Evolutionary conservation across 2,329 filamentous ascomycete species (phyloP).

Genomic region (Hypoxylon sp.): DNA sequence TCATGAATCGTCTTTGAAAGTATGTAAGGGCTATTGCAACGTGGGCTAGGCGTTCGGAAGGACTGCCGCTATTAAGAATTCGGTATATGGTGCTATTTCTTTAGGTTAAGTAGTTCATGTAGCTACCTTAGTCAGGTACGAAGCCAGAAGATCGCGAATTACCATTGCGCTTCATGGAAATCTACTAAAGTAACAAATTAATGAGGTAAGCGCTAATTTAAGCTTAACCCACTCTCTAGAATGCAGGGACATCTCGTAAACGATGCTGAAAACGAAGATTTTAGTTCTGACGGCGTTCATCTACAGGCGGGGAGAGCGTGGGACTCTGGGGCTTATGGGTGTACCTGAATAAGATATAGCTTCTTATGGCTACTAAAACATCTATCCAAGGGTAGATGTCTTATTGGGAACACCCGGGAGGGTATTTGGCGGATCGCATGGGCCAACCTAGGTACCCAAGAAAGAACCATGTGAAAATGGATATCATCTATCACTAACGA

Average conservation of each 20-base stretch:
- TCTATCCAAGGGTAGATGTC: too few species aligned
- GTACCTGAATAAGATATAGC: not conserved
- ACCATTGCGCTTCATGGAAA: not conserved
- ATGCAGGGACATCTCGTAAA: not conserved
- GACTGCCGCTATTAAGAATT: not conserved
- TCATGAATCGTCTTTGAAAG: not conserved
- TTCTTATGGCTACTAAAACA: not conserved
- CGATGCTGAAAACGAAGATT: not conserved
- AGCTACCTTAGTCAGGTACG: not conserved
- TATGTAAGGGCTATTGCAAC: not conserved
- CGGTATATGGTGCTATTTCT: too few species aligned
- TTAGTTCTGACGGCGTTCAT: not conserved
- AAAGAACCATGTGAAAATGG: too few species aligned
- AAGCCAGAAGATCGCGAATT: not conserved
- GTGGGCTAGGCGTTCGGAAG: not conserved
- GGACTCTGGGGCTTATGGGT: slow-evolving; percentile 15
- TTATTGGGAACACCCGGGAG: too few species aligned
- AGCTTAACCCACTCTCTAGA: not conserved
- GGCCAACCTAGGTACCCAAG: too few species aligned
- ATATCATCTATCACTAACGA: too few species aligned
- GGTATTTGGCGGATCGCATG: too few species aligned
- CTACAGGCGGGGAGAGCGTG: not conserved
- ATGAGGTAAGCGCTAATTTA: not conserved
- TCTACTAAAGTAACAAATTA: not conserved
- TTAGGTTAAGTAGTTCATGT: not conserved